Evolutionary conservation across 768 basidiomycete species (phyloP).

Genomic region (Rhodosporidiobolus odoratus): DNA sequence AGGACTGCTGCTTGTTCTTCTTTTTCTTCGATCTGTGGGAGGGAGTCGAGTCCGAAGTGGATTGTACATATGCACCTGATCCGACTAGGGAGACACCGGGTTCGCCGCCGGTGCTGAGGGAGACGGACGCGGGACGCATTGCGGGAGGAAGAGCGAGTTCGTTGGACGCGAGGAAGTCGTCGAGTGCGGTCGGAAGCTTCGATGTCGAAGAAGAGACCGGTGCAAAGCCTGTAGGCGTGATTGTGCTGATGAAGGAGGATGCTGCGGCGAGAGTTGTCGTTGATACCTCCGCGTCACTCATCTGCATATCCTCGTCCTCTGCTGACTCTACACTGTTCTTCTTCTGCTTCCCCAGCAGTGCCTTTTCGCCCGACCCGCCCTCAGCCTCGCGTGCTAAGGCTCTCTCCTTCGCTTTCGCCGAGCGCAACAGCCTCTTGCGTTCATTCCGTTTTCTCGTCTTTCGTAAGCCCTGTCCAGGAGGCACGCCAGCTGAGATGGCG

Average conservation of each 20-base stretch:
- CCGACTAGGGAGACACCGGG: conserved; percentile 20
- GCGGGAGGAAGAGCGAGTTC: not conserved
- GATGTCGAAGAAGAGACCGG: no score
- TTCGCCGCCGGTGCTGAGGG: conserved; percentile 17
- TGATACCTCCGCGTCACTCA: not conserved
- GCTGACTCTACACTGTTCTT: not conserved
- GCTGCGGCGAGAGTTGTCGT: no score
- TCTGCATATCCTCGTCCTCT: not conserved
- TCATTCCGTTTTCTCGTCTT: conserved; percentile 23
- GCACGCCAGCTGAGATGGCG: not conserved
- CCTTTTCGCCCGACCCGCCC: not conserved
- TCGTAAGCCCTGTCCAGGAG: conserved; percentile 14
- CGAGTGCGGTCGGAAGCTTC: not conserved
- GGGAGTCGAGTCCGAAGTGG: not conserved
- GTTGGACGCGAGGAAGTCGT: not conserved
- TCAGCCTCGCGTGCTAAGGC: not conserved
- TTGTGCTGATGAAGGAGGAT: no score
- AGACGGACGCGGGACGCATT: not conserved
- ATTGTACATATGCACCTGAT: not conserved
- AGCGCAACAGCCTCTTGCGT: conserved; percentile 14
- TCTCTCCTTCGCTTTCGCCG: conserved; percentile 3
- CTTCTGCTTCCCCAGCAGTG: not conserved
- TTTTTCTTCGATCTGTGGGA: not conserved
- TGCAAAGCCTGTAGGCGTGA: no score
- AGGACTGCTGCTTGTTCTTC: not conserved